Conservation (phyloP, 495 filamentous ascomycete genomes). For the Pyrenula aspistea region DNA sequence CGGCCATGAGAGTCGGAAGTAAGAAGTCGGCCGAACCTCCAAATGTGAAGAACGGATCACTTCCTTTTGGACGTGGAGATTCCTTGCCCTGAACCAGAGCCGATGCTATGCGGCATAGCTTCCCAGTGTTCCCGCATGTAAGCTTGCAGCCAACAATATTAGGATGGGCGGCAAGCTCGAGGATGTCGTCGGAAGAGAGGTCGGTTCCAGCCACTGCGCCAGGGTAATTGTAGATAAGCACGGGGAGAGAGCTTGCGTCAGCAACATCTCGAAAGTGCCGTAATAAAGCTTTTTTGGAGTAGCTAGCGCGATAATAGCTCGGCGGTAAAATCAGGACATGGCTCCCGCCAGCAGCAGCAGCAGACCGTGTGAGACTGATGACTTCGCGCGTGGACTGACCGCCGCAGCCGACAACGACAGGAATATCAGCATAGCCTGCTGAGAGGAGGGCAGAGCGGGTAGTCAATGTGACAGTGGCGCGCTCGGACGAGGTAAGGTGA, state of each 20-base stretch:
- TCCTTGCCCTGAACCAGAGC: conserved; percentile 32
- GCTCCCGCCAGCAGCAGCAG: conserved; percentile 63
- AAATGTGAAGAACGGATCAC: conserved; percentile 54
- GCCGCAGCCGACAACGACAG: conserved; percentile 76
- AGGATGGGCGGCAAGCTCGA: conserved; percentile 59
- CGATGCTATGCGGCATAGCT: conserved; percentile 67
- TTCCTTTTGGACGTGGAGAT: conserved; percentile 18
- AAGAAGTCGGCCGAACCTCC: conserved; percentile 89
- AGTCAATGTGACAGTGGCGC: conserved; percentile 54
- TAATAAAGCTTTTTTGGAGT: conserved; percentile 42
- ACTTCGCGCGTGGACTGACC: conserved; percentile 80
- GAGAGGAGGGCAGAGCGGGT: conserved; percentile 67
- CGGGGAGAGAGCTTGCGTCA: conserved; percentile 68
- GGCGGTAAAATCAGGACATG: conserved; percentile 79
- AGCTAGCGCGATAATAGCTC: conserved; percentile 66
- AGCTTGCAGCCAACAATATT: conserved; percentile 89
- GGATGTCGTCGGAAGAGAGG: conserved; percentile 69
- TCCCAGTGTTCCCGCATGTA: conserved; percentile 91
- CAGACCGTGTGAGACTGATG: conserved; percentile 66
- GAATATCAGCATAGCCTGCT: conserved; percentile 53
- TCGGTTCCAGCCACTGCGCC: conserved; percentile 72
- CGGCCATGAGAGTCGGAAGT: conserved; percentile 70
- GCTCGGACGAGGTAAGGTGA: conserved; percentile 60
- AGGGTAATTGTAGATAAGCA: conserved; percentile 92
- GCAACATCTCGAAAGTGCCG: conserved; percentile 72